Base-by-base conservation (phyloP, 2,329 filamentous ascomycete species). In the Pseudohalonectria lignicola region DNA sequence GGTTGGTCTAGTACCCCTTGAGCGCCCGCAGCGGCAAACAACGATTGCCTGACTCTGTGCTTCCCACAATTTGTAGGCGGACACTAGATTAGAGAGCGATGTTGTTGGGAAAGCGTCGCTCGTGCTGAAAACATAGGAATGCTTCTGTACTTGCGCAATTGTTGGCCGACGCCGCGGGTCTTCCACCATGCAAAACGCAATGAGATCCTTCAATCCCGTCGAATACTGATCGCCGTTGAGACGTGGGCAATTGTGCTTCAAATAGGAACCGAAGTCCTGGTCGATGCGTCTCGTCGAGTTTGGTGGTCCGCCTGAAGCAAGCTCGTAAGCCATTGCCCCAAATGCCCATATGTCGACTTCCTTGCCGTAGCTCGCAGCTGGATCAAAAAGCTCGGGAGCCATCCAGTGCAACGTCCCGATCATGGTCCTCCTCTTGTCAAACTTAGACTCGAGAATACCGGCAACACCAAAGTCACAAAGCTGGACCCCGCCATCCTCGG, bases 321-420 rank as follows among this genome's bases (percentile, higher is more conserved):
- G 84, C 56, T 92, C 85, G 49, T 76, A 86, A 2, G 86, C 68
- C 56, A 87, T 82, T 43, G 83, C 82, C 2, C 85, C 86, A 53
- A 86, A 87, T 2, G 85, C 83, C 85, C 86, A 92, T 36, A 88
- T 86, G 49, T 92, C 85, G 31, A 82, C 76, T 49, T 82, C 79
- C 12, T 76, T 80, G 41, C 79, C 79, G 52, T 83, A 83, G 5
- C 76, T 74, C 8, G 71, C 66, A 4, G 71, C 65, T n/a, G 19
- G 29, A 40, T 80, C 74, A 47, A 83, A 79, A 11, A 90, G 67
- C 50, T 92, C 86, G 0, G 82, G 83, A 0, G 86, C 82, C 84
- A 92, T 88, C 82, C 84, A 92, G 56, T 88, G 79, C 3, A 81
- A 80, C 0, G 86, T 92, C 17, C 85, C 85, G 40, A 90, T 82